Evolutionary conservation across 2,329 filamentous ascomycete species (phyloP), one percentile per base, ranked within the genome.

Genomic region (Colletotrichum orchidophilum): DNA sequence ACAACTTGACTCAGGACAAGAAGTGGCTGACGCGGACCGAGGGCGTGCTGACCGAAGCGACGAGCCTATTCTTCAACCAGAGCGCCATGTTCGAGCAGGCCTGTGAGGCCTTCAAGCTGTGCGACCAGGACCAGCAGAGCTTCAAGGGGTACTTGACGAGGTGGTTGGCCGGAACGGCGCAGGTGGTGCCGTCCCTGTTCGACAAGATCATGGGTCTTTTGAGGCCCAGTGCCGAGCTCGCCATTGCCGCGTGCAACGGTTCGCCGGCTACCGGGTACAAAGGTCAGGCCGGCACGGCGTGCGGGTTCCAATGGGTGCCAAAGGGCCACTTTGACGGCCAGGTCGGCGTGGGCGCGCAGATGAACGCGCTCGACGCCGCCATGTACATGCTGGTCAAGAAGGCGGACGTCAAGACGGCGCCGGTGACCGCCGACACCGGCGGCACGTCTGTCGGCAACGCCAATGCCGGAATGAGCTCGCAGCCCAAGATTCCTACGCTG

Each of bases 91-190:
- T 85, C 75, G 93, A 95, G 81, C 85, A 85, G 73, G 87, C 88
- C 33, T 95, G 93, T 82, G 93, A 95, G 82, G 81, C 80, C 8
- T 80, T 80, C 68, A 81, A 82, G 66, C 84, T 83, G 29, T 95
- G 93, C 85, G 88, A 94, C 81, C 86, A 86, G 73, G 92, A 95
- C 79, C 92, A 94, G 82, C 87, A 87, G 76, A 90, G 87, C 58
- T 95, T 94, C 88, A 95, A 95, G 82, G 92, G 91, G 12, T 94
- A 94, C 79, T 84, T 94, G 29, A 81, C 89, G 29, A 90, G 93
- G 54, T 95, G 91, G 89, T 81, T 92, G 77, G 86, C 88, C 1
- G 83, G 82, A 21, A 87, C 88, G 1, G 81, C 85, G 7, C 85
- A 88, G 77, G 78, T 91, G 75, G 88, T 87, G 1, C 87, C 90